phyloP scores from a whole-genome alignment of 1,284 basidiomycete species.

The Irpex sp. region DNA sequence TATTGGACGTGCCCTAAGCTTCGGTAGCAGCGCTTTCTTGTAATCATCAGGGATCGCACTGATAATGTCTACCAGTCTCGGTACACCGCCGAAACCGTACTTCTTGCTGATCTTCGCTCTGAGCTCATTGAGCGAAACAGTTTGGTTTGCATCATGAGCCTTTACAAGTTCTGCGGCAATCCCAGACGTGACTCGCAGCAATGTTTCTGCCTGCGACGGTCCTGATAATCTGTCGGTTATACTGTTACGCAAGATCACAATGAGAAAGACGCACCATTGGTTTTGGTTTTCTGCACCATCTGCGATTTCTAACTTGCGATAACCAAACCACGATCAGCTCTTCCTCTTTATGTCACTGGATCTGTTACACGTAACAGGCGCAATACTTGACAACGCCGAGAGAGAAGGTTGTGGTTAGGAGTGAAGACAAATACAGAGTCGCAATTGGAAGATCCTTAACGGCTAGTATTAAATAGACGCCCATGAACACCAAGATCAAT shows the following conservation, averaged over 20 bases:
- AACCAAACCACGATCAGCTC: neutral
- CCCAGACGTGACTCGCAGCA: constrained; percentile 90
- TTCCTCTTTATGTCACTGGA: neutral
- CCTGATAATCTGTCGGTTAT: constrained; percentile 35
- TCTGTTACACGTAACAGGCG: neutral
- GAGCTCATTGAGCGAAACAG: constrained; percentile 86
- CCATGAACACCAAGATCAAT: neutral
- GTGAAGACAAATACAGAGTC: neutral
- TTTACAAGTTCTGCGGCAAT: constrained; percentile 94
- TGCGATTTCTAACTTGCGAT: neutral
- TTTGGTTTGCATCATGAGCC: constrained; percentile 75
- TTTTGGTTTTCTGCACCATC: constrained; percentile 49
- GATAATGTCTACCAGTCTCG: constrained; percentile 95
- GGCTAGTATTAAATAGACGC: neutral
- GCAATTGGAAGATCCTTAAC: neutral
- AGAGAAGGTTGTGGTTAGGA: neutral
- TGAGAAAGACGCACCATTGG: constrained; percentile 32
- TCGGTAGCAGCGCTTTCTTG: constrained; percentile 88
- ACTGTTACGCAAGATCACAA: neutral
- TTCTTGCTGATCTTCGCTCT: constrained; percentile 90
- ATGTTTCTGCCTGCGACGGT: constrained; percentile 85
- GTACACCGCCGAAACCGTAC: constrained; percentile 82
- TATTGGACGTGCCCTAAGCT: constrained; percentile 91
- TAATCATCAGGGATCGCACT: constrained; percentile 98
- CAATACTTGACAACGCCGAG: neutral